These are phyloP conservation scores for Leccinum sublutescens DNA, from an alignment of 768 basidiomycete genomes.

Conservation along the genomic window DNA sequence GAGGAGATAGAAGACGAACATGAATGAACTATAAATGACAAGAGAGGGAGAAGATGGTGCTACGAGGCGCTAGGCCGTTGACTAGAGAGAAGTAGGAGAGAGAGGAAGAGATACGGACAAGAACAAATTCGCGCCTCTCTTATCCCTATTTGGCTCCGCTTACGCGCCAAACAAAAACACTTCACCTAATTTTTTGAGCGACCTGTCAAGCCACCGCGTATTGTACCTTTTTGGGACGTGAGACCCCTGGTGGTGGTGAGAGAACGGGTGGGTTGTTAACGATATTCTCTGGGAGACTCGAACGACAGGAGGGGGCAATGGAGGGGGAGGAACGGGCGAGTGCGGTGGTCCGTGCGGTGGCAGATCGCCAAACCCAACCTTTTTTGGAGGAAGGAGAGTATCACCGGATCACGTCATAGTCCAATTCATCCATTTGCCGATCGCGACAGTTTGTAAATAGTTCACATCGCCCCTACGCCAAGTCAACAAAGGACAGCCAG, in stretches of 20 bases:
- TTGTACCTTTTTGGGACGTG: constrained; percentile 5
- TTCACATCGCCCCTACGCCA: constrained; percentile 6
- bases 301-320: background rate
- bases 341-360: constrained; percentile 31
- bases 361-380: constrained; percentile 22
- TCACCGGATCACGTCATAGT: constrained; percentile 35
- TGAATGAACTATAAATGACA: constrained; percentile 54
- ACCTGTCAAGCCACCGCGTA: constrained; percentile 12
- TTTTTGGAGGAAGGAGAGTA: constrained; percentile 10
- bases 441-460: constrained; percentile 25
- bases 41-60: constrained; percentile 50
- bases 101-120: constrained; percentile 44
- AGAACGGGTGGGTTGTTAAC: background rate
- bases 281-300: background rate
- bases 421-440: constrained; percentile 31
- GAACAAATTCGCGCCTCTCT: constrained; percentile 37
- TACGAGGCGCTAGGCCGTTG: constrained; percentile 53
- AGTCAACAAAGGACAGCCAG: background rate
- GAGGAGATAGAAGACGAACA: constrained; percentile 34
- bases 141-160: constrained; percentile 44
- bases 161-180: constrained; percentile 39
- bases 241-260: constrained; percentile 7
- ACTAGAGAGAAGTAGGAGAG: constrained; percentile 58
- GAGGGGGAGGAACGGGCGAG: background rate
- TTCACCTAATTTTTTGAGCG: constrained; percentile 30